phyloP scores from a whole-genome alignment of 2,329 filamentous ascomycete genomes.

The Tolypocladium ophioglossoides region DNA sequence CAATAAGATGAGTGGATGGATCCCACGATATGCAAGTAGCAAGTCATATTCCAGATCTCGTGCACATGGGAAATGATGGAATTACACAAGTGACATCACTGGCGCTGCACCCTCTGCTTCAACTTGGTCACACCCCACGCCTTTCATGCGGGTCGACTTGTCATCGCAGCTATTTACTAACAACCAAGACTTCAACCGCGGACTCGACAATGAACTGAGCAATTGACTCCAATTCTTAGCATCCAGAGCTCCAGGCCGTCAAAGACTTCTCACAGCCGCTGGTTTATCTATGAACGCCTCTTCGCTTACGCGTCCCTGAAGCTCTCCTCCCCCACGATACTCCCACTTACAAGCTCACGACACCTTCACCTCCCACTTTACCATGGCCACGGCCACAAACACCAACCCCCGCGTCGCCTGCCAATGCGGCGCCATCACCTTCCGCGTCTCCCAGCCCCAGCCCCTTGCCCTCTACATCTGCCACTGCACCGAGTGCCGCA shows the following conservation, averaged over 20 bases:
- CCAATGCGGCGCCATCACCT: slow-evolving; percentile 28
- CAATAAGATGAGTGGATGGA: too few species aligned
- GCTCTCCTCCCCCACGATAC: background rate
- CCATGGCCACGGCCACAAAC: background rate
- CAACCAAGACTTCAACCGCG: background rate
- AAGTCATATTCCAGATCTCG: background rate
- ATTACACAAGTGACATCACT: background rate
- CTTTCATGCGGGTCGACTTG: background rate
- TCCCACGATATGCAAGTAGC: too few species aligned
- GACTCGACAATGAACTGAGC: background rate
- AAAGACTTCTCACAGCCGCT: too few species aligned
- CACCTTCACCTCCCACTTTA: background rate
- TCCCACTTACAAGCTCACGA: background rate
- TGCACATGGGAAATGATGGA: background rate
- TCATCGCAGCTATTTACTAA: background rate
- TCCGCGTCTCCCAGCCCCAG: slow-evolving; percentile 22
- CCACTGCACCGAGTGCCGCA: slow-evolving; percentile 35
- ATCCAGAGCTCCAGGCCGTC: too few species aligned
- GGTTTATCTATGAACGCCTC: background rate
- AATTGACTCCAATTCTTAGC: background rate
- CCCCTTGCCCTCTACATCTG: slow-evolving; percentile 30
- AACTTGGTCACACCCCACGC: background rate
- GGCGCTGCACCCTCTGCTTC: background rate
- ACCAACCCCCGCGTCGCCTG: slow-evolving; percentile 18
- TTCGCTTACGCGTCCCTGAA: background rate